Base-by-base conservation (phyloP, 1,284 basidiomycete species). In the Irpex rosettiformis region DNA sequence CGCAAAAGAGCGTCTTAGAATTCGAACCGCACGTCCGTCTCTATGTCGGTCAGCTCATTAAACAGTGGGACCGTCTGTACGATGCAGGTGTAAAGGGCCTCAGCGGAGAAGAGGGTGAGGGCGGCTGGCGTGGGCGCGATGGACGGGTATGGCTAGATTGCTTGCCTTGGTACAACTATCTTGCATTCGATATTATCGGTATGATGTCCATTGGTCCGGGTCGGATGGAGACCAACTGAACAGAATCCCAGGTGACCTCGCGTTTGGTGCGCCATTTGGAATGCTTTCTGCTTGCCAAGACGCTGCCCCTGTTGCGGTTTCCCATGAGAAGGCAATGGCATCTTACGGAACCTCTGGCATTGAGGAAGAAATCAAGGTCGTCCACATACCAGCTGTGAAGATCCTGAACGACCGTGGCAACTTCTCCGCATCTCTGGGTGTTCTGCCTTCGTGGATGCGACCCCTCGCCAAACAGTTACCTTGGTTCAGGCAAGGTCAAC, bases 321-420 rank as follows among this genome's bases (percentile, higher is more conserved):
- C 75, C 3, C 74, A 76, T 21, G 68, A 79, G 52, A 73, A 79
- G 27, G 84, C 80, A 4, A 83, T 88, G 76, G 74, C 79, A 4
- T 74, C 78, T 1, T 87, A 88, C 58, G 84, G 83, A 48, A 73
- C 75, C 25, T 28, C 48, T 11, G 18, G 48, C 21, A 24, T 25
- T 11, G 13, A 24, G 18, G 73, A 78, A 13, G 66, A 69, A 40
- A 69, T 69, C 40, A 78, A 84, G 58, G 78, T 83, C 49, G 69
- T 80, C 30, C 77, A 87, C 67, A 85, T 94, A 56, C 89, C 92
- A 2, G 94, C 93, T 10, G 86, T 96, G 49, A 76, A 89, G 68
- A 93, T 96, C 63, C 81, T 97, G 57, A 96, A 96, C 72, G 89
- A 89, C 60, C 89, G 94, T 22, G 94, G 94, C 57, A 93, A 95